Evolutionary conservation across 108 stramenopile species (phyloP).

Genomic region (Fragilariopsis cylindrus): DNA sequence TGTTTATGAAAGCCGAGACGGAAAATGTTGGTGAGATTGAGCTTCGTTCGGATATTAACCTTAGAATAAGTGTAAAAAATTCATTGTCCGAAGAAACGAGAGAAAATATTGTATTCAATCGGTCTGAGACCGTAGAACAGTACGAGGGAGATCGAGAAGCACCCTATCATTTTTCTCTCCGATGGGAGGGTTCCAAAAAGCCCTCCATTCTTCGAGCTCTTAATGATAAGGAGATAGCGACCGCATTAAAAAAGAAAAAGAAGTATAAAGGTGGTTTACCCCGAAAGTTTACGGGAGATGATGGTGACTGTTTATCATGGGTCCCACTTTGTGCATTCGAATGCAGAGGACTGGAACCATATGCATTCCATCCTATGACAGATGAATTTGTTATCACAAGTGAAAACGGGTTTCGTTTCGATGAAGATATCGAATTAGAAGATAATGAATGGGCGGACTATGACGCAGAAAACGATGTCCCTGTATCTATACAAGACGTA

Average conservation of each 20-base stretch:
- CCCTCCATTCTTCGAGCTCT: conserved; percentile 27
- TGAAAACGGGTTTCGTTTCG: conserved; percentile 64
- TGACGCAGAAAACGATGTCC: conserved; percentile 78
- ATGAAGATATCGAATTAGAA: conserved; percentile 80
- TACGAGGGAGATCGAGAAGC: conserved; percentile 70
- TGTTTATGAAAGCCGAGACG: conserved; percentile 82
- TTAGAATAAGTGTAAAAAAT: conserved; percentile 72
- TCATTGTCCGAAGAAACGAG: conserved; percentile 70
- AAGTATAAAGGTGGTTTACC: conserved; percentile 48
- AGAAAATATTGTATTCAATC: conserved; percentile 80
- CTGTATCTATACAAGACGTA: conserved; percentile 65
- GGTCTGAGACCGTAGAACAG: conserved; percentile 71
- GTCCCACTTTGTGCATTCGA: conserved; percentile 78
- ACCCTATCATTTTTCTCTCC: conserved; percentile 71
- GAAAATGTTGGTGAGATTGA: conserved; percentile 58
- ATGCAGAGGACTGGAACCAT: conserved; percentile 82
- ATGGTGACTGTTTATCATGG: conserved; percentile 55
- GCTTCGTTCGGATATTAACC: conserved; percentile 39
- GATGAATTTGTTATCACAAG: conserved; percentile 77
- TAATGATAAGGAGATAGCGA: background rate
- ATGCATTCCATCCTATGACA: conserved; percentile 80
- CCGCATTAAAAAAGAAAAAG: conserved; percentile 65
- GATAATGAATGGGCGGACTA: conserved; percentile 91
- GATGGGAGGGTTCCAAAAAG: conserved; percentile 86
- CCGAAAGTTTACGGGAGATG: conserved; percentile 58